These are phyloP conservation scores for Vicia faba DNA, from an alignment of 306 rosid species.

Conservation along the genomic window DNA sequence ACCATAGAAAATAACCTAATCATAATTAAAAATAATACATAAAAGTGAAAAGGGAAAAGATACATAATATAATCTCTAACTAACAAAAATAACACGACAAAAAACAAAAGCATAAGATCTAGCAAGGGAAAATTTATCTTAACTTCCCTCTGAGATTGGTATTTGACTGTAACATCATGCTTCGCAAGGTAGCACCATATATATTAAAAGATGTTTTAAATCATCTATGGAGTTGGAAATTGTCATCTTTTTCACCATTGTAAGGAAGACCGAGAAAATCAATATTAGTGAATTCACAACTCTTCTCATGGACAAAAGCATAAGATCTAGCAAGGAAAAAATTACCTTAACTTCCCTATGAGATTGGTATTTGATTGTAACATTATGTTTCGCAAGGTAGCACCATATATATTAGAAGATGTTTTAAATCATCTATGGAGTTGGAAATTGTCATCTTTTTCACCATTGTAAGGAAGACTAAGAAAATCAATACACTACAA, in stretches of 20 bases:
- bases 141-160: constrained; percentile 67
- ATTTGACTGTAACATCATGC: too few relatives aligned
- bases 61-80: constrained; percentile 1
- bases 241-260: constrained; percentile 79
- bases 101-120: constrained; percentile 17
- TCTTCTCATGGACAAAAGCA: background rate
- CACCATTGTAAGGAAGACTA: constrained; percentile 51
- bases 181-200: too few relatives aligned
- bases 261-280: constrained; percentile 33
- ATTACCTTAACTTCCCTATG: constrained; percentile 79
- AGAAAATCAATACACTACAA: too few relatives aligned
- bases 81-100: constrained; percentile 12
- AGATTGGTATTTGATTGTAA: constrained; percentile 59
- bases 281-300: constrained; percentile 21
- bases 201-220: too few relatives aligned
- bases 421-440: too few relatives aligned
- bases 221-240: too few relatives aligned
- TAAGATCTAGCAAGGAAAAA: constrained; percentile 22
- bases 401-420: too few relatives aligned
- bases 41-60: constrained; percentile 14
- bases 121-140: constrained; percentile 51
- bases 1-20: constrained; percentile 9
- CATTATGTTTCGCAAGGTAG: too few relatives aligned
- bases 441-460: constrained; percentile 74
- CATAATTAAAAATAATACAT: constrained; percentile 20